Conservation (phyloP, 495 filamentous ascomycete species). For the Neurospora sp. region DNA sequence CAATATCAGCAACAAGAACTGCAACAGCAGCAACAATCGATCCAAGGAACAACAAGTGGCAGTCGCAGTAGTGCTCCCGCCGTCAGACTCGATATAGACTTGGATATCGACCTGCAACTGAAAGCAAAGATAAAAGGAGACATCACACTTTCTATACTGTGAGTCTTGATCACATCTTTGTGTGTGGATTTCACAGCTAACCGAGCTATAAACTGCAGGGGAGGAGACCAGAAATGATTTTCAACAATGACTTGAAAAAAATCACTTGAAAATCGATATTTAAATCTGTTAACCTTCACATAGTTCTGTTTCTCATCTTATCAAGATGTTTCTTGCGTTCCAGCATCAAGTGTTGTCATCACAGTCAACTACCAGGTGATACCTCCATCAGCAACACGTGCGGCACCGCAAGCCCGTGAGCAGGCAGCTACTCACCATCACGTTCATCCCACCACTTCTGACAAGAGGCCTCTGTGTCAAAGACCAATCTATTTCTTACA, state of each 20-base stretch:
- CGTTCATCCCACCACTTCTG: background rate
- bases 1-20: background rate
- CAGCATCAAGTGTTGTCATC: background rate
- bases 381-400: background rate
- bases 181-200: background rate
- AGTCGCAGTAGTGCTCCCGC: conserved; percentile 14
- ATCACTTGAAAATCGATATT: background rate
- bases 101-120: conserved; percentile 21
- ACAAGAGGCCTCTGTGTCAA: background rate
- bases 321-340: background rate
- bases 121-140: conserved; percentile 20
- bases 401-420: background rate
- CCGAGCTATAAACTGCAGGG: background rate
- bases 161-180: background rate
- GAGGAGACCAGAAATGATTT: background rate
- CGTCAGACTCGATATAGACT: conserved; percentile 18
- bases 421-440: background rate
- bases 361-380: background rate
- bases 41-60: background rate
- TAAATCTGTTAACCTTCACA: background rate
- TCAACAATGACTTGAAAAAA: background rate
- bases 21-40: background rate
- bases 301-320: background rate
- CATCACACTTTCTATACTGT: conserved; percentile 17
- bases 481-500: background rate